Conservation (phyloP, 225 moss, liverwort and hornwort genomes). For the Marchantia polymorpha region DNA sequence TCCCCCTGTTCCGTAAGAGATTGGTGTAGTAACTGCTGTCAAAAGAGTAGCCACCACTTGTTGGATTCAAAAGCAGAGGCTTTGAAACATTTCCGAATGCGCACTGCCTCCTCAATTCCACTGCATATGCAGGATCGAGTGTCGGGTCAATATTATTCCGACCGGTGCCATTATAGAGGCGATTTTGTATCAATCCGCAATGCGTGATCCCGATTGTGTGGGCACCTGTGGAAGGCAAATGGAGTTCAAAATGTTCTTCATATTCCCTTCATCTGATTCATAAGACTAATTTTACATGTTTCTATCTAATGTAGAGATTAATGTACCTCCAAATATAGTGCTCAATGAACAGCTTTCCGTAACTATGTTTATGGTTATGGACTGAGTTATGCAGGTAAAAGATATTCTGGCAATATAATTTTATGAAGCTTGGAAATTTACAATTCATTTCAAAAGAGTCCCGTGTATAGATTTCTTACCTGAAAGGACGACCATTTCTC, state of each 20-base stretch:
- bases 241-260: background rate
- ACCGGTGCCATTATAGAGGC: conserved; percentile 31
- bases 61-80: background rate
- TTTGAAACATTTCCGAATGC: background rate
- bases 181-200: conserved; percentile 38
- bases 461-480: background rate
- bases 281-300: too few species aligned
- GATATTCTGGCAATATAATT: too few species aligned
- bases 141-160: conserved; percentile 10
- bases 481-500: conserved; percentile 1
- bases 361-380: too few species aligned
- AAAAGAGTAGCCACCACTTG: conserved; percentile 5
- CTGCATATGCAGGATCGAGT: conserved; percentile 5
- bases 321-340: too few species aligned
- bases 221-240: conserved; percentile 24
- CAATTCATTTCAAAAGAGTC: too few species aligned
- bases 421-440: too few species aligned
- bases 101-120: background rate
- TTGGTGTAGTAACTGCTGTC: conserved; percentile 18
- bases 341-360: too few species aligned
- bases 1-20: background rate
- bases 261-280: too few species aligned
- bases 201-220: conserved; percentile 54
- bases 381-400: too few species aligned
- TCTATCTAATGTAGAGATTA: too few species aligned